phyloP scores from a whole-genome alignment of 768 basidiomycete species.

The Boletus pseudopeckii region DNA sequence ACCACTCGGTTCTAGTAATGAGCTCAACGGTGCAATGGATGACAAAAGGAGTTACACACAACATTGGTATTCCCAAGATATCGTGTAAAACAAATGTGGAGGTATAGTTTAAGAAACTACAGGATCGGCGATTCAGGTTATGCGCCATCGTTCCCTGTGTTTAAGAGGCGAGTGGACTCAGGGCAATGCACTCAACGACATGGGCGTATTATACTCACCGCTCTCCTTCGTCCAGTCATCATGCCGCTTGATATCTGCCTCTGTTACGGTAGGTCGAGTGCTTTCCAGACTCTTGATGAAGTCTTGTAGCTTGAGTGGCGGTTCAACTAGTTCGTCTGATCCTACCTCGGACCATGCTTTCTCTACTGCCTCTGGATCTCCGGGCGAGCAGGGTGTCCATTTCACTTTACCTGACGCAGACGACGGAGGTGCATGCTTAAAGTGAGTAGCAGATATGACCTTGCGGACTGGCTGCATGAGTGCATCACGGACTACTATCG shows the following conservation, averaged over 20 bases:
- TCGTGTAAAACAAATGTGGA: constrained; percentile 6
- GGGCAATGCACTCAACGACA: neutral
- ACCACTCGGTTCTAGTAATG: constrained; percentile 9
- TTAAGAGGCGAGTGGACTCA: neutral
- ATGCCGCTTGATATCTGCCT: constrained; percentile 80
- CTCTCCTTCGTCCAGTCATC: constrained; percentile 84
- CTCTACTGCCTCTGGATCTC: constrained; percentile 80
- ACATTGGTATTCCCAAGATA: constrained; percentile 12
- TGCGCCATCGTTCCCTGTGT: constrained; percentile 32
- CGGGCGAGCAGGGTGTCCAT: constrained; percentile 97
- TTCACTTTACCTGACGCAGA: constrained; percentile 37
- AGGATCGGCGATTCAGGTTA: constrained; percentile 7
- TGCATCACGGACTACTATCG: constrained; percentile 91
- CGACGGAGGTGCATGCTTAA: constrained; percentile 54
- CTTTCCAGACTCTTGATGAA: constrained; percentile 78
- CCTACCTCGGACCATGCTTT: constrained; percentile 87
- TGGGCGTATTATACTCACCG: constrained; percentile 43
- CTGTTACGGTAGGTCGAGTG: constrained; percentile 85
- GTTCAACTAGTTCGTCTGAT: constrained; percentile 88
- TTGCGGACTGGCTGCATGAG: constrained; percentile 99
- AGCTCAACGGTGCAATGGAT: constrained; percentile 1
- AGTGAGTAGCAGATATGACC: constrained; percentile 93
- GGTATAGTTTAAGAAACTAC: constrained; percentile 20
- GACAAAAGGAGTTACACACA: neutral
- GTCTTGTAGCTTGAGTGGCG: constrained; percentile 70